Percentiles rank a stretch among this genome's conserved stretches.
Evolutionary conservation across 2,329 filamentous ascomycete genomes (phyloP).

Genomic region (Amesomyces nigricolor): DNA sequence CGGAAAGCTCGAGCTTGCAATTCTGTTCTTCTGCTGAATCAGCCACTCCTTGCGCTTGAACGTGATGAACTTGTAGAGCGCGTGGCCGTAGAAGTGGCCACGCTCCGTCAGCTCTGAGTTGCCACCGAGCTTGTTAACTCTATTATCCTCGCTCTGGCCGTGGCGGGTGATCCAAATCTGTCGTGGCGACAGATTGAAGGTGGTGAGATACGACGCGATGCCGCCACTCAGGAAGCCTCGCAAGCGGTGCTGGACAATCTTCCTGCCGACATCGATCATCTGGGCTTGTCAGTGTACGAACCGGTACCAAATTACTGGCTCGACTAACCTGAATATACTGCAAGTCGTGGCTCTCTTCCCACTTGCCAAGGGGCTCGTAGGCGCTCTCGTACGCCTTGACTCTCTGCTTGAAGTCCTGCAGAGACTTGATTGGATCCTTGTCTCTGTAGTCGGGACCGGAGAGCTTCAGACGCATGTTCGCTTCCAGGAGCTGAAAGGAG

Average conservation of each 20-base stretch:
- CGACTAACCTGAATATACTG: slow-evolving; percentile 73
- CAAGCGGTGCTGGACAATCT: slow-evolving; percentile 84
- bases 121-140: slow-evolving; percentile 81
- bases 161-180: slow-evolving; percentile 99
- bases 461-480: slow-evolving; percentile 95
- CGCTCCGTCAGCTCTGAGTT: slow-evolving; percentile 79
- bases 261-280: slow-evolving; percentile 96
- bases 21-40: slow-evolving; percentile 71
- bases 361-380: slow-evolving; percentile 83
- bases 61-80: slow-evolving; percentile 79
- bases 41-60: slow-evolving; percentile 77
- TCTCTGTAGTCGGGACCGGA: slow-evolving; percentile 93
- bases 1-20: slow-evolving; percentile 74
- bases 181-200: slow-evolving; percentile 90
- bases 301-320: neutral
- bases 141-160: slow-evolving; percentile 85
- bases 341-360: slow-evolving; percentile 84
- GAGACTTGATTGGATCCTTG: slow-evolving; percentile 78
- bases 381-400: slow-evolving; percentile 91
- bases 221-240: slow-evolving; percentile 88
- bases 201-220: slow-evolving; percentile 90
- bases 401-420: slow-evolving; percentile 87
- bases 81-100: slow-evolving; percentile 71
- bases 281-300: slow-evolving; percentile 30
- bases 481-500: slow-evolving; percentile 63